These are phyloP conservation scores for Colletotrichum spinosum DNA, from an alignment of 2,329 filamentous ascomycete genomes.

Conservation along the genomic window DNA sequence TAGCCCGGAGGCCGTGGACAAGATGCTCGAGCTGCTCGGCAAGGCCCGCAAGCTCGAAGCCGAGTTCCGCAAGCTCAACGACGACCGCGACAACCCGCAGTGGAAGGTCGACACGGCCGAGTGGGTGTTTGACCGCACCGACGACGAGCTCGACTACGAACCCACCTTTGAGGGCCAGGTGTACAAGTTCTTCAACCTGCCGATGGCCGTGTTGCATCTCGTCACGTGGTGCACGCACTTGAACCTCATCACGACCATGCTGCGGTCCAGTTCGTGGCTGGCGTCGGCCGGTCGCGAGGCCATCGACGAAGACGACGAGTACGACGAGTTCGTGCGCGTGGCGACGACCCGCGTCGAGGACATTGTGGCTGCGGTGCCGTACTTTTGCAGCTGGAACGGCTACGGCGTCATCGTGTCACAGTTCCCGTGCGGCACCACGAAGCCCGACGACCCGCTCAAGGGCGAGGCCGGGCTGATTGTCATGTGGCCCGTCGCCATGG, in stretches of 20 bases:
- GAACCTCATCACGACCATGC: slow-evolving; percentile 38
- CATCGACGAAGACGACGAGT: slow-evolving; percentile 28
- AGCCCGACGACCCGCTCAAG: slow-evolving; percentile 34
- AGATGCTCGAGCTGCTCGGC: slow-evolving; percentile 25
- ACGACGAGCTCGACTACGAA: slow-evolving; percentile 35
- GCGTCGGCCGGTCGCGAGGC: slow-evolving; percentile 25
- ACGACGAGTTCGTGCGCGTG: slow-evolving; percentile 22
- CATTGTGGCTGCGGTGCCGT: slow-evolving; percentile 37
- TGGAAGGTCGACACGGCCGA: slow-evolving; percentile 32
- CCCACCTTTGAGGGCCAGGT: slow-evolving; percentile 35
- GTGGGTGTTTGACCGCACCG: slow-evolving; percentile 32
- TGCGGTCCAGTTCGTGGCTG: slow-evolving; percentile 38
- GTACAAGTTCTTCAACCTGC: slow-evolving; percentile 39
- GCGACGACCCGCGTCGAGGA: slow-evolving; percentile 32
- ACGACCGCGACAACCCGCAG: slow-evolving; percentile 14
- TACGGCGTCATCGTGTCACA: slow-evolving; percentile 33
- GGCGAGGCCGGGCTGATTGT: slow-evolving; percentile 39
- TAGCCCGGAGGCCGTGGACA: slow-evolving; percentile 12
- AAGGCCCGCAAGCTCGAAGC: slow-evolving; percentile 25
- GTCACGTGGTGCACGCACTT: slow-evolving; percentile 38
- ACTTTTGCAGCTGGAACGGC: slow-evolving; percentile 40
- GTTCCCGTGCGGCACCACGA: slow-evolving; percentile 37
- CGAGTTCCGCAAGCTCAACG: slow-evolving; percentile 30
- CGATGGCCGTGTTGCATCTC: slow-evolving; percentile 36
- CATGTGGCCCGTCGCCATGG: slow-evolving; percentile 38